A percentile compares a stretch with the other conserved stretches of the same genome.
These are phyloP conservation scores for Phaeosphaeria sp. DNA, from an alignment of 2,329 filamentous ascomycete genomes.

Conservation along the genomic window DNA sequence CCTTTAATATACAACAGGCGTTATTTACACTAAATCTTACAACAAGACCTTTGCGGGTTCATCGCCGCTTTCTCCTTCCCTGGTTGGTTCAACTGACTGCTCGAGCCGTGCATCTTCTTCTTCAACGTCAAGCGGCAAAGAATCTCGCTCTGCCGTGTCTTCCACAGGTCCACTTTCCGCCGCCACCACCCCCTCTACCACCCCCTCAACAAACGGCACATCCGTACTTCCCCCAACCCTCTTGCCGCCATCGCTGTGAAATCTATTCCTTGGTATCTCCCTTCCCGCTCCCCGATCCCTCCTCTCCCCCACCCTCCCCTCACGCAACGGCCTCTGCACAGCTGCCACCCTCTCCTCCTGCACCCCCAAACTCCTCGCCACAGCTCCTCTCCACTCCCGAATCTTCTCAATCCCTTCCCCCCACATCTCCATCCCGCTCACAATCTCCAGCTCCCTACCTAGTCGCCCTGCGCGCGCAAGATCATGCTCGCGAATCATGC, in stretches of 20 bases:
- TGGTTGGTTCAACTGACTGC: neutral
- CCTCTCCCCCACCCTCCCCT: neutral
- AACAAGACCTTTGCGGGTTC: neutral
- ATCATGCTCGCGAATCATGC: conserved; percentile 38
- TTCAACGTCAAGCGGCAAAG: neutral
- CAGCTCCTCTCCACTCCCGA: conserved; percentile 35
- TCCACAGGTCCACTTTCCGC: neutral
- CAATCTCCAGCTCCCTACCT: conserved; percentile 33
- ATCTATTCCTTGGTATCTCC: neutral
- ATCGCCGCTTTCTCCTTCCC: neutral
- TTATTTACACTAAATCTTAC: neutral
- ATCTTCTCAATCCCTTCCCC: conserved; percentile 38
- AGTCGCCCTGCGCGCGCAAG: conserved; percentile 29
- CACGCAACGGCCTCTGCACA: neutral
- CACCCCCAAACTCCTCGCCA: conserved; percentile 38
- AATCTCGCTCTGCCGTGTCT: neutral
- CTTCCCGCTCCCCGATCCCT: neutral
- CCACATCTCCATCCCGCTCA: conserved; percentile 47
- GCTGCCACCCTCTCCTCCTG: neutral
- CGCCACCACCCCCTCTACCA: neutral
- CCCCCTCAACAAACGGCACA: neutral
- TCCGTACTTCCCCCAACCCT: neutral
- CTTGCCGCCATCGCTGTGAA: neutral
- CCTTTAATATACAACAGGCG: neutral
- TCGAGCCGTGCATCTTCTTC: neutral